These are phyloP conservation scores for Lobosporangium transversale DNA, from an alignment of 192 early-diverging fungal genomes.

Conservation along the genomic window DNA sequence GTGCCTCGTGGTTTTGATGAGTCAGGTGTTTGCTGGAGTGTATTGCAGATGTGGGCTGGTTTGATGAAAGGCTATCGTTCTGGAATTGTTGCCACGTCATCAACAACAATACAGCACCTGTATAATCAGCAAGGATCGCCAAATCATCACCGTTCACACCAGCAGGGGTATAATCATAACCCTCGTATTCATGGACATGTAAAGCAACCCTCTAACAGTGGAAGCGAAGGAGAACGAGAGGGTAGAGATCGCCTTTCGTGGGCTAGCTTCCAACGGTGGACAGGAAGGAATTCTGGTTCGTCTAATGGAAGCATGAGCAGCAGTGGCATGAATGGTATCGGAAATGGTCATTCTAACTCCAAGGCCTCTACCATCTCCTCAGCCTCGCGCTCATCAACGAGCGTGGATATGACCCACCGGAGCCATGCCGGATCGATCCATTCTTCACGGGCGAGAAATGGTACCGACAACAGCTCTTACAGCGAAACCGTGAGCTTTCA, in stretches of 20 bases:
- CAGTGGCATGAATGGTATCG: background rate
- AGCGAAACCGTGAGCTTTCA: constrained; percentile 58
- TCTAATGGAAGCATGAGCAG: background rate
- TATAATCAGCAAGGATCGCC: background rate
- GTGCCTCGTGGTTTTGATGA: constrained; percentile 74
- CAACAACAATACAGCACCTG: constrained; percentile 8
- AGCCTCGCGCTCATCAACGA: background rate
- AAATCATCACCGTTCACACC: too few species aligned
- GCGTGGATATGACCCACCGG: background rate
- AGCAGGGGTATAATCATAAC: constrained; percentile 13
- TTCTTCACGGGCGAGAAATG: constrained; percentile 11
- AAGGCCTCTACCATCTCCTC: constrained; percentile 23
- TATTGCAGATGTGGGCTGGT: constrained; percentile 81
- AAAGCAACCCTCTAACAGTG: constrained; percentile 34
- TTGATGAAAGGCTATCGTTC: constrained; percentile 76
- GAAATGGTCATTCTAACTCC: too few species aligned
- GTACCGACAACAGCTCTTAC: constrained; percentile 21
- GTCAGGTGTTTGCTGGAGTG: constrained; percentile 67
- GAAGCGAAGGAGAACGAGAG: constrained; percentile 34
- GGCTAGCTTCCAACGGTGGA: constrained; percentile 45
- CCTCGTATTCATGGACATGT: constrained; percentile 4
- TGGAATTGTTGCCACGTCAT: constrained; percentile 54
- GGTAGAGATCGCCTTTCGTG: constrained; percentile 37
- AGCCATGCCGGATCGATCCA: background rate
- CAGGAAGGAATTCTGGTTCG: constrained; percentile 13